Base-by-base conservation (phyloP, 176 grass and related monocot species). In the Oryza longistaminata region DNA sequence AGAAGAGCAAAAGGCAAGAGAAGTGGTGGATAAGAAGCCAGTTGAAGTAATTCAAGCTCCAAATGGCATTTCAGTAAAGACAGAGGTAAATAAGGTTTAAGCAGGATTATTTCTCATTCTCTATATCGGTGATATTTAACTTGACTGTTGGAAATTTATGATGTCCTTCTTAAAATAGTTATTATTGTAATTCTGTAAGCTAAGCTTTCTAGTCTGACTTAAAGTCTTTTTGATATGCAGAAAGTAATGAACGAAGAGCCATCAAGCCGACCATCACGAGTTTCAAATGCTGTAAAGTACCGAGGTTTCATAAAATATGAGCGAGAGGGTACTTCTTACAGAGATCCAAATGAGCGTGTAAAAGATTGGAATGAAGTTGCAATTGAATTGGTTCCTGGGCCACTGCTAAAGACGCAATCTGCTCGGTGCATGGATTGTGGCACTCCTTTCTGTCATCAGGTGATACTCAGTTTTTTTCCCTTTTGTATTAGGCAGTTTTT, bases 361-460 rank as follows among this genome's bases (percentile, higher is more conserved):
- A 75, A 73, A 71, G 92, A 94, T 81, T 94, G 88, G 92, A 64
- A 88, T 10, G 92, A 94, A 87, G 79, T 94, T 81, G 55, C 71
- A 27, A 84, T 73, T 79, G 94, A 94, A 78, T 79, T 62, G 65
- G 66, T 78, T 25, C 70, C 80, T 86, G 83, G 82, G 43, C 64
- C 86, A 83, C 70, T 88, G 17, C 15, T 94, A 69, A 88, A 80
- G 27, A 91, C 85, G 34, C 92, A 94, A 74, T 86, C 92, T 45
- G 92, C 88, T 74, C 86, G 92, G 9, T 94, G 92, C 64, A 91
- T 94, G 92, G 71, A 61, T 75, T 94, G 92, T 61, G 71, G 88
- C 22, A 94, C 89, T 81, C 92, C 92, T 60, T 94, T 94, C 52
- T 94, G 92, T 87, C 92, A 94, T 81, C 92, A 94, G 92, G 92